Conservation (phyloP, 2,329 filamentous ascomycete species). For the Colletotrichum eleusines region DNA sequence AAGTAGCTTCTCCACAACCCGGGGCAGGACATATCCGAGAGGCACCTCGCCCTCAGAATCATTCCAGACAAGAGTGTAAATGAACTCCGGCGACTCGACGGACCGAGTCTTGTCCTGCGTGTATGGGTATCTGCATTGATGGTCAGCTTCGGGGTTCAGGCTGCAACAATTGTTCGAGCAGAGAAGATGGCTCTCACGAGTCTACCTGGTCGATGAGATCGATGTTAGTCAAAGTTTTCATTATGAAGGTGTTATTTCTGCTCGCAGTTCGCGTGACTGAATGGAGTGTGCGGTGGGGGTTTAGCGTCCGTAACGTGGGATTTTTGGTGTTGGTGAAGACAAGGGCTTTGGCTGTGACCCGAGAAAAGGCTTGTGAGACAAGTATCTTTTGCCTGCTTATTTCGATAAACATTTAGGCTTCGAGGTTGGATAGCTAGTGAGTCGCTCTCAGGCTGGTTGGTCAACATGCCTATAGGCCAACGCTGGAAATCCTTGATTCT, state of each 20-base stretch:
- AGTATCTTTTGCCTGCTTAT: not conserved
- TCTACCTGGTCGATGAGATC: slow-evolving; percentile 68
- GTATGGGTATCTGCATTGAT: slow-evolving; percentile 78
- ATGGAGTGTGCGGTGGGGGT: not conserved
- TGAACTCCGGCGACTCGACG: slow-evolving; percentile 65
- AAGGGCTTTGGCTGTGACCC: not conserved
- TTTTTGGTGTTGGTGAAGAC: not conserved
- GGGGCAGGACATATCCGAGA: slow-evolving; percentile 71
- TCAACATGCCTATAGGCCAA: not conserved
- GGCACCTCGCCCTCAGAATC: slow-evolving; percentile 72
- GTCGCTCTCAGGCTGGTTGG: not conserved
- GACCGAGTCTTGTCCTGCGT: slow-evolving; percentile 70
- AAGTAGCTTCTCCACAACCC: slow-evolving; percentile 62
- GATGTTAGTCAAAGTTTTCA: slow-evolving; percentile 54
- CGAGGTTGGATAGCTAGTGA: not conserved
- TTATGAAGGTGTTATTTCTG: slow-evolving; percentile 40
- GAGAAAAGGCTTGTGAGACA: not conserved
- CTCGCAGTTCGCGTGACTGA: slow-evolving; percentile 18
- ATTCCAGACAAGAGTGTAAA: slow-evolving; percentile 76
- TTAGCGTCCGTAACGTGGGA: slow-evolving; percentile 6
- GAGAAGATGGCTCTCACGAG: slow-evolving; percentile 57
- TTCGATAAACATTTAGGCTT: not conserved
- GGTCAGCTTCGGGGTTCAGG: slow-evolving; percentile 11
- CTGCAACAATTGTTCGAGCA: not conserved
- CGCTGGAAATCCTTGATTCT: not conserved